These are phyloP conservation scores for Sporothrix inflata DNA, from an alignment of 2,329 filamentous ascomycete genomes.

Conservation along the genomic window DNA sequence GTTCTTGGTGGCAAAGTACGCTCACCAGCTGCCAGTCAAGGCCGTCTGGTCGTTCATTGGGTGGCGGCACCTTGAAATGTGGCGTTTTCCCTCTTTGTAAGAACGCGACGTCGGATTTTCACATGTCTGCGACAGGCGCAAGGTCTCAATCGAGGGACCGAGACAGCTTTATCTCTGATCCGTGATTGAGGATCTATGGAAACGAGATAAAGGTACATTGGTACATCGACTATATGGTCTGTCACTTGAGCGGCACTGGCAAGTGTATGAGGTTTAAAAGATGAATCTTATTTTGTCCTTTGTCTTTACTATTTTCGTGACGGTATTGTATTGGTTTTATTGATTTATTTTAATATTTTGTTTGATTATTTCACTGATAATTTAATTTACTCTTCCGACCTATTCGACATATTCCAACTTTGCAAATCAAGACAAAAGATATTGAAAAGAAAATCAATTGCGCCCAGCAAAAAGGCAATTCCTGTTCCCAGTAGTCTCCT, in stretches of 20 bases:
- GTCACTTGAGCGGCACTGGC: neutral
- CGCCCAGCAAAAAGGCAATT: neutral
- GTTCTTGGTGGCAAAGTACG: neutral
- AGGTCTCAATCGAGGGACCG: conserved; percentile 1
- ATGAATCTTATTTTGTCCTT: neutral
- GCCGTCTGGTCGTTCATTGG: neutral
- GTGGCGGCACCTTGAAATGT: neutral
- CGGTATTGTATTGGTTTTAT: too few species aligned
- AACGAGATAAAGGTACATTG: neutral
- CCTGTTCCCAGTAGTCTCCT: neutral
- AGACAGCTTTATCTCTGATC: conserved; percentile 4
- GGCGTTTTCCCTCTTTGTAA: neutral
- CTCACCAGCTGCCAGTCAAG: too few species aligned
- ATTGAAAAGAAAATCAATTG: neutral
- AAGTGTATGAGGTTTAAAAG: neutral
- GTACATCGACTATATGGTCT: neutral
- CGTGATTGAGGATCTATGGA: neutral
- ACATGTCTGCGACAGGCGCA: neutral
- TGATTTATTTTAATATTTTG: too few species aligned
- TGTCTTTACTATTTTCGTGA: too few species aligned
- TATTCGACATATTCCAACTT: too few species aligned
- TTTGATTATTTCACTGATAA: too few species aligned
- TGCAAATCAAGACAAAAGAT: too few species aligned
- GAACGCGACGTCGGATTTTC: neutral
- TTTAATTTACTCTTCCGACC: too few species aligned